These are phyloP conservation scores for Lithocarpus polystachyus DNA, from an alignment of 306 rosid genomes.

Conservation along the genomic window DNA sequence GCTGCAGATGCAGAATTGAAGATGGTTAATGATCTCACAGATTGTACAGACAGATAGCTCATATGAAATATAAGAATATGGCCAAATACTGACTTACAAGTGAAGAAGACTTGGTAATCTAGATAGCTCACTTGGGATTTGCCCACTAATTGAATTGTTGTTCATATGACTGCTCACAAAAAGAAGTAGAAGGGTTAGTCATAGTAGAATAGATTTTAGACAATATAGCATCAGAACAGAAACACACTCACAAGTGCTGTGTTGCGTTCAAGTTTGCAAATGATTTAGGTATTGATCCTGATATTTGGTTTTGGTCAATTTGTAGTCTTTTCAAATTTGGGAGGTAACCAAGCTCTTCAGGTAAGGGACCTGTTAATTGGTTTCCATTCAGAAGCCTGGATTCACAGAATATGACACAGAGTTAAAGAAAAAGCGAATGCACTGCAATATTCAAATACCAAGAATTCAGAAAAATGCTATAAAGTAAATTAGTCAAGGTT, in stretches of 20 bases:
- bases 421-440: background rate
- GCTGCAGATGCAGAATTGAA: constrained; percentile 17
- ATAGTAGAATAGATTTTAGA: background rate
- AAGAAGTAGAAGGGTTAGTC: background rate
- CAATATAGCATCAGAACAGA: background rate
- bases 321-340: constrained; percentile 36
- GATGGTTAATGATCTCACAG: background rate
- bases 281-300: constrained; percentile 49
- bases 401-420: background rate
- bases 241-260: constrained; percentile 40
- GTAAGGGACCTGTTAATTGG: constrained; percentile 40
- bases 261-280: constrained; percentile 27
- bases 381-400: constrained; percentile 56
- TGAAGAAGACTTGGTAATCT: constrained; percentile 28
- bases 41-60: background rate
- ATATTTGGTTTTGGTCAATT: constrained; percentile 40
- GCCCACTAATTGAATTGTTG: constrained; percentile 51
- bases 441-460: background rate
- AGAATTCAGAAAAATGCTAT: background rate
- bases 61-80: background rate
- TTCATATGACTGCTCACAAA: constrained; percentile 46
- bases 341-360: constrained; percentile 49
- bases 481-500: background rate
- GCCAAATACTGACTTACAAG: constrained; percentile 33
- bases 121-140: constrained; percentile 44